Conservation (phyloP, 257 asterid species). For the Plantago ovata region DNA sequence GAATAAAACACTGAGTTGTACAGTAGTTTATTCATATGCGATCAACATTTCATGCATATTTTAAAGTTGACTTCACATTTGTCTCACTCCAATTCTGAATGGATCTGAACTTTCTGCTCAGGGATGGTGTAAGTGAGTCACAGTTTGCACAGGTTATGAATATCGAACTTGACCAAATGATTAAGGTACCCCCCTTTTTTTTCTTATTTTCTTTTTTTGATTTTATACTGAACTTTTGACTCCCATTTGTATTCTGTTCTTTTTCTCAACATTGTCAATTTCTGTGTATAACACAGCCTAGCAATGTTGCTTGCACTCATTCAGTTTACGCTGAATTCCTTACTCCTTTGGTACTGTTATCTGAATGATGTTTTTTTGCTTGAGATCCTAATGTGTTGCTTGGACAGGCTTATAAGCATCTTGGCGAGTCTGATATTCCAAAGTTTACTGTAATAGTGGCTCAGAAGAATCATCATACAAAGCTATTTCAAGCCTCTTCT, state of each 20-base stretch:
- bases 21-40: not conserved
- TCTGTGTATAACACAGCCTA: not conserved
- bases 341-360: no score
- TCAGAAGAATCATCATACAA: constrained; percentile 84
- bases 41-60: constrained; percentile 13
- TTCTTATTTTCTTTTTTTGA: constrained; percentile 18
- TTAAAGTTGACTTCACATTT: constrained; percentile 11
- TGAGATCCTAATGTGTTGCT: constrained; percentile 12
- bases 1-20: constrained; percentile 12
- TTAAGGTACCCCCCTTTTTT: constrained; percentile 91
- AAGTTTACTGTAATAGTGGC: constrained; percentile 86
- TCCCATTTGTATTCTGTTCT: constrained; percentile 10
- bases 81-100: constrained; percentile 18
- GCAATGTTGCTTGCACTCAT: not conserved
- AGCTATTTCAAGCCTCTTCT: constrained; percentile 68
- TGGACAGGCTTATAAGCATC: constrained; percentile 75
- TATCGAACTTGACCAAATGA: constrained; percentile 77
- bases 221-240: constrained; percentile 18
- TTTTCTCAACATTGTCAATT: not conserved
- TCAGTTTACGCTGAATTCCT: no score
- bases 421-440: constrained; percentile 69
- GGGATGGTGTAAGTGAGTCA: constrained; percentile 97
- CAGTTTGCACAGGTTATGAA: constrained; percentile 79
- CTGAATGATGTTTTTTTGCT: not conserved
- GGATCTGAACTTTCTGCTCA: constrained; percentile 28